Conservation (phyloP, 306 rosid genomes). For the Dalbergia oliveri region DNA sequence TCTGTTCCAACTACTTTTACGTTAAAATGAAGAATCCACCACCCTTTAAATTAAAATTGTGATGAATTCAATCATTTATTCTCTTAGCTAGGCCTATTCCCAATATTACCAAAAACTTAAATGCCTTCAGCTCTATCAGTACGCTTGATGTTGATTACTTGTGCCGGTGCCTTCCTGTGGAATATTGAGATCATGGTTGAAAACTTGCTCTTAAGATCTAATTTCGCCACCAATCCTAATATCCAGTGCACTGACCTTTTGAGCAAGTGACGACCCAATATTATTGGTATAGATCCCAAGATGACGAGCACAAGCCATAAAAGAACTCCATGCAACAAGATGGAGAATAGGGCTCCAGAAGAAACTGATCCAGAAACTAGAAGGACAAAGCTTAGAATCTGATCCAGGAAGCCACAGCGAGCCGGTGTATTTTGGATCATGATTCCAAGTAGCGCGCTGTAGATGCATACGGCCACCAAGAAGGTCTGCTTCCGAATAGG, state of each 20-base stretch:
- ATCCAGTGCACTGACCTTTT: background rate
- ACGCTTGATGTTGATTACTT: background rate
- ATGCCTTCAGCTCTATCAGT: background rate
- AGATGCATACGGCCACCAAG: conserved; percentile 38
- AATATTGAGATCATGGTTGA: background rate
- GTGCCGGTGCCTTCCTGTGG: background rate
- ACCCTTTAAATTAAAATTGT: too few relatives aligned
- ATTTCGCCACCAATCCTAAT: background rate
- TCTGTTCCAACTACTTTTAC: too few relatives aligned
- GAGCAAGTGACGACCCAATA: background rate
- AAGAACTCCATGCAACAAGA: background rate
- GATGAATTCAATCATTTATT: too few relatives aligned
- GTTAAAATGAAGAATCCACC: too few relatives aligned
- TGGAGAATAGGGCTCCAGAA: conserved; percentile 24
- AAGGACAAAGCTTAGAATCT: conserved; percentile 23
- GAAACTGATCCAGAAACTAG: conserved; percentile 38
- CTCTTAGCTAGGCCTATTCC: too few relatives aligned
- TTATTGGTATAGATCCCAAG: conserved; percentile 31
- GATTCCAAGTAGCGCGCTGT: conserved; percentile 14
- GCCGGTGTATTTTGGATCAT: background rate
- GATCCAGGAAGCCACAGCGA: background rate
- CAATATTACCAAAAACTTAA: too few relatives aligned
- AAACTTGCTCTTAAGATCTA: background rate
- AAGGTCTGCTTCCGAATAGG: conserved; percentile 23
- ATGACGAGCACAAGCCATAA: conserved; percentile 30